Conservation (phyloP, 2,329 filamentous ascomycete genomes). For the Tympanopsis confertula region DNA sequence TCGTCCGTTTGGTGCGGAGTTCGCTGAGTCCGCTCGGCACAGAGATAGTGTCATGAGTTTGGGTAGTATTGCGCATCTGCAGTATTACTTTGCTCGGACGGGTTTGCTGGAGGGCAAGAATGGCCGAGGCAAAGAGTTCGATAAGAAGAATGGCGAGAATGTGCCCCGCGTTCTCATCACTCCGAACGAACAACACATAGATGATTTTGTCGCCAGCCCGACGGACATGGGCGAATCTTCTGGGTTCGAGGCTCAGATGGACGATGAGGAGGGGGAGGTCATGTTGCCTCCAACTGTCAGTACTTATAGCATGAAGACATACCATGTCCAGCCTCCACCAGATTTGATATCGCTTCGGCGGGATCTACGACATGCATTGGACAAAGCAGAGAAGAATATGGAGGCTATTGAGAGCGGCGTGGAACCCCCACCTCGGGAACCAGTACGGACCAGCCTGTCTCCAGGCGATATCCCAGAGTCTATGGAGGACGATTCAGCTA, state of each 20-base stretch:
- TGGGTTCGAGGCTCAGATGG: slow-evolving; percentile 26
- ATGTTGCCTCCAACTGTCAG: slow-evolving; percentile 59
- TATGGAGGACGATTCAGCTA: not conserved
- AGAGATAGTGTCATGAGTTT: slow-evolving; percentile 57
- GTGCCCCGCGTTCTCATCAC: not conserved
- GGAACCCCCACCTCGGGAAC: not conserved
- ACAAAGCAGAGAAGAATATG: slow-evolving; percentile 43
- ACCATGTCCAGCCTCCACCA: slow-evolving; percentile 50
- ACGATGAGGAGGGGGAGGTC: slow-evolving; percentile 31
- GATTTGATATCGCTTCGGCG: slow-evolving; percentile 44
- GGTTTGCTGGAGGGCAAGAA: slow-evolving; percentile 54
- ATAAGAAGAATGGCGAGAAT: slow-evolving; percentile 21
- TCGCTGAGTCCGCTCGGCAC: slow-evolving; percentile 49
- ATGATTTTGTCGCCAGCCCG: not conserved
- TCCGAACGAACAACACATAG: not conserved
- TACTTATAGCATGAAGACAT: slow-evolving; percentile 52
- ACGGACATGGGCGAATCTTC: not conserved
- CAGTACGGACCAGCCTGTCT: not conserved
- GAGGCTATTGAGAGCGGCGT: slow-evolving; percentile 18
- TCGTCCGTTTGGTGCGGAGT: slow-evolving; percentile 49
- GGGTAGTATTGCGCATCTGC: slow-evolving; percentile 55
- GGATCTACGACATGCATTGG: slow-evolving; percentile 45
- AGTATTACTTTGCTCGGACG: slow-evolving; percentile 60
- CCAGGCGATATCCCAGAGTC: too few relatives aligned
- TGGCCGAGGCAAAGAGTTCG: slow-evolving; percentile 40